A percentile compares a stretch with the other conserved stretches of the same genome.
These are phyloP conservation scores for Penicillium odoratum DNA, from an alignment of 495 filamentous ascomycete genomes.

Conservation along the genomic window DNA sequence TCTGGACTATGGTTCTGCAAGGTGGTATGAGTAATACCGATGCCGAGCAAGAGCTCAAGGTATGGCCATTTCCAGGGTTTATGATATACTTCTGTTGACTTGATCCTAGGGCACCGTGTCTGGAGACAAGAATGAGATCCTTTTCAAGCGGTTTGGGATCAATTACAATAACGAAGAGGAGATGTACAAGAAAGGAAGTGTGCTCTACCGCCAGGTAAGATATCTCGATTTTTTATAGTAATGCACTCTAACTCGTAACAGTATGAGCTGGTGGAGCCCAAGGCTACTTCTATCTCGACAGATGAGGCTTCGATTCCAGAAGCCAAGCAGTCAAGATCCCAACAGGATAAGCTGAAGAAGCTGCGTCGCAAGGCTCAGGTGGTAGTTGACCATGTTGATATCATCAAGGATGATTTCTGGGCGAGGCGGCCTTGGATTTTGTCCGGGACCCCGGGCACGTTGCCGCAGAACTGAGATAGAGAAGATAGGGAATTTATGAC, in stretches of 20 bases:
- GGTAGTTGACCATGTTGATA: slow-evolving; percentile 80
- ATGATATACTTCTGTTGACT: slow-evolving; percentile 4
- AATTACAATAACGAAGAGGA: slow-evolving; percentile 97
- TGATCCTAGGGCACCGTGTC: slow-evolving; percentile 69
- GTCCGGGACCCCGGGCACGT: slow-evolving; percentile 67
- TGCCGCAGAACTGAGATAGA: slow-evolving; percentile 50
- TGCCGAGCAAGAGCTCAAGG: slow-evolving; percentile 77
- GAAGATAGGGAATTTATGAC: background rate
- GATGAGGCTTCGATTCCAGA: slow-evolving; percentile 13
- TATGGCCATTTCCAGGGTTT: slow-evolving; percentile 28
- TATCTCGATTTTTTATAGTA: background rate
- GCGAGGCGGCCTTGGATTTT: slow-evolving; percentile 81
- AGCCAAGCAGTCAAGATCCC: slow-evolving; percentile 63
- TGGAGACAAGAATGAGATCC: slow-evolving; percentile 90
- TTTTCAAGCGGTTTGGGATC: slow-evolving; percentile 84
- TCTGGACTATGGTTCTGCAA: slow-evolving; percentile 81
- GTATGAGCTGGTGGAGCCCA: slow-evolving; percentile 45
- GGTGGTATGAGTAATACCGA: slow-evolving; percentile 72
- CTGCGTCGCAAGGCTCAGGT: slow-evolving; percentile 71
- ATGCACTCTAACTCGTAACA: slow-evolving; percentile 18
- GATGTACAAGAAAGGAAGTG: slow-evolving; percentile 90
- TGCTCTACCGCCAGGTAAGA: slow-evolving; percentile 79
- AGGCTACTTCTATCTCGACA: slow-evolving; percentile 10
- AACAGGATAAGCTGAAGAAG: slow-evolving; percentile 77
- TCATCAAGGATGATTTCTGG: slow-evolving; percentile 96